Conservation (phyloP, 129 eudicot genomes). For the Rutidosis leptorrhynchoides region DNA sequence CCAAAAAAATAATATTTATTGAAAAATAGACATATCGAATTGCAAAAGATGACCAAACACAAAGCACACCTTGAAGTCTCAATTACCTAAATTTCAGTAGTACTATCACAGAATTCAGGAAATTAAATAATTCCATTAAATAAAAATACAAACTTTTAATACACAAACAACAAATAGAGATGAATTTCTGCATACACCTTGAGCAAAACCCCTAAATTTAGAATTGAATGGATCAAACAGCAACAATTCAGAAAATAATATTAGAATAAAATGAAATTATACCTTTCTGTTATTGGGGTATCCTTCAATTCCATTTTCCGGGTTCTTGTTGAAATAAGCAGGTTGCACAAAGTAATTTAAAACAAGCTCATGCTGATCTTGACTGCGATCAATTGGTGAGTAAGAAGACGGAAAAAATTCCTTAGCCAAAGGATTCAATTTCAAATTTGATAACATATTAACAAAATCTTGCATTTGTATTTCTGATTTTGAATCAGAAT, state of each 20-base stretch:
- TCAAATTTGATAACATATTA: conserved; percentile 76
- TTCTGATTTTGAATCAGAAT: conserved; percentile 64
- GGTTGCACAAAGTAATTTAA: conserved; percentile 45
- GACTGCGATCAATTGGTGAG: conserved; percentile 44
- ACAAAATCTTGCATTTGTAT: conserved; percentile 64
- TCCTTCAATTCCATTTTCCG: conserved; percentile 45
- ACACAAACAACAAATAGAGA: background rate
- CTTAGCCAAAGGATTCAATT: conserved; percentile 90
- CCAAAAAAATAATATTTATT: conserved; percentile 5
- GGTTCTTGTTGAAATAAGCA: conserved; percentile 43
- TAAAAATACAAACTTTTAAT: conserved; percentile 10
- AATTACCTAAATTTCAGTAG: conserved; percentile 16
- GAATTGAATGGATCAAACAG: conserved; percentile 2
- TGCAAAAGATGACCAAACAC: conserved; percentile 20
- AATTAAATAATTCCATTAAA: background rate
- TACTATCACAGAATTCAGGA: conserved; percentile 3
- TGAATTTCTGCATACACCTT: background rate
- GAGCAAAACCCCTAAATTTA: background rate
- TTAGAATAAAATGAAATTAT: conserved; percentile 20
- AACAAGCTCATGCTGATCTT: conserved; percentile 43
- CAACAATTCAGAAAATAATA: background rate
- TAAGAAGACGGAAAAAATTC: conserved; percentile 85
- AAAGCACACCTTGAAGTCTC: background rate
- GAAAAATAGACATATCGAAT: background rate
- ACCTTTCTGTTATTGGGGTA: conserved; percentile 73